Evolutionary conservation across 108 stramenopile genomes (phyloP).

Genomic region (Asterionellopsis glacialis): DNA sequence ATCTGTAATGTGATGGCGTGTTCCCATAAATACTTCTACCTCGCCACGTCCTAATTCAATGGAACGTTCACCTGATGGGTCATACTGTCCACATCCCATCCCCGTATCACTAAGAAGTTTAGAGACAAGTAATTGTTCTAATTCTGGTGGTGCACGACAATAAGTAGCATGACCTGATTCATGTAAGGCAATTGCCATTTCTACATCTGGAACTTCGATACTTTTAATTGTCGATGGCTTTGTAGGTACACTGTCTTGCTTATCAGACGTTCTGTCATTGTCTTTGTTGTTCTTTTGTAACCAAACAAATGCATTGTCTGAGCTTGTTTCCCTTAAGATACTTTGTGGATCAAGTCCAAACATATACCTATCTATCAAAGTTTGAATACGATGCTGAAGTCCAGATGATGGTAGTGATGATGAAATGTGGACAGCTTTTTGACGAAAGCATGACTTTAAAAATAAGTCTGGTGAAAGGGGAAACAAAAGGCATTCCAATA

Average conservation of each 20-base stretch:
- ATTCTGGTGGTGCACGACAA: constrained; percentile 81
- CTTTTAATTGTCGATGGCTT: constrained; percentile 37
- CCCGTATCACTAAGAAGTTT: constrained; percentile 57
- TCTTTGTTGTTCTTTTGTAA: constrained; percentile 10
- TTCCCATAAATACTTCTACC: constrained; percentile 85
- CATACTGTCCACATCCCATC: constrained; percentile 77
- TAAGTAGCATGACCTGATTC: constrained; percentile 72
- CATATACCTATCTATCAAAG: constrained; percentile 3
- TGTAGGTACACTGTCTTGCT: background rate
- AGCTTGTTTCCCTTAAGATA: constrained; percentile 66
- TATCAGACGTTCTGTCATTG: background rate
- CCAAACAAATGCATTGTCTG: constrained; percentile 71
- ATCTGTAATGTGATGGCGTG: constrained; percentile 53
- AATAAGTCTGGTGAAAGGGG: constrained; percentile 3
- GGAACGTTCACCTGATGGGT: constrained; percentile 40
- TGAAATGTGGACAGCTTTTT: constrained; percentile 27
- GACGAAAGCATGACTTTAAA: constrained; percentile 16
- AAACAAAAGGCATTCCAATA: too few species aligned
- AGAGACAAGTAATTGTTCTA: constrained; percentile 72
- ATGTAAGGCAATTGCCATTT: constrained; percentile 63
- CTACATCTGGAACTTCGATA: constrained; percentile 69
- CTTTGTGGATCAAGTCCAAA: constrained; percentile 31
- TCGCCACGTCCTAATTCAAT: constrained; percentile 70
- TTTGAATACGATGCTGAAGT: constrained; percentile 9
- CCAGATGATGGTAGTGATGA: constrained; percentile 7